phyloP scores from a whole-genome alignment of 345 rosid genomes.

The Eutrema yunnanense region DNA sequence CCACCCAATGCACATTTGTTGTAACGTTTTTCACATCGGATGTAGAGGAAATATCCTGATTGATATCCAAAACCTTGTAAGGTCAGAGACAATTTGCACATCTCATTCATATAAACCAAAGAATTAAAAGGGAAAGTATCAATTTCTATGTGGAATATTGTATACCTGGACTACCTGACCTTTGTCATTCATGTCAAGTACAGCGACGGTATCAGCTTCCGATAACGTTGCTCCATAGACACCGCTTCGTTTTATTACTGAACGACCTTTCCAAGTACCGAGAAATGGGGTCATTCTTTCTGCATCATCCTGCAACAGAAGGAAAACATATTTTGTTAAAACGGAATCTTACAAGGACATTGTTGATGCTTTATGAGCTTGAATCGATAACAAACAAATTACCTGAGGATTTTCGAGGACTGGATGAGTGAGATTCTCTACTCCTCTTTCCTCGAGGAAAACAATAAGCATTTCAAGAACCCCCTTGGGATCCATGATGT shows the following conservation, averaged over 20 bases:
- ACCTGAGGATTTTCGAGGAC: slow-evolving; percentile 38
- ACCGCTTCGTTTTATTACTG: slow-evolving; percentile 77
- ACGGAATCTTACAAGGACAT: not conserved
- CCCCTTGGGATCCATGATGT: slow-evolving; percentile 83
- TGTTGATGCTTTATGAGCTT: not conserved
- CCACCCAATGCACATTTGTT: slow-evolving; percentile 61
- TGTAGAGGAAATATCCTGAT: slow-evolving; percentile 54
- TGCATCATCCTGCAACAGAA: slow-evolving; percentile 38
- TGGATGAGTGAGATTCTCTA: slow-evolving; percentile 38
- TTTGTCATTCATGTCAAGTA: slow-evolving; percentile 56
- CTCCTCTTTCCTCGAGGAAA: slow-evolving; percentile 75
- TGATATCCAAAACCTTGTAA: not conserved
- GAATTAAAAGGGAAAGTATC: not conserved
- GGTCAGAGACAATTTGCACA: not conserved
- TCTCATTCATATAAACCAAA: not conserved
- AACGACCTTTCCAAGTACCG: slow-evolving; percentile 88
- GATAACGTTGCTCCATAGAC: slow-evolving; percentile 81
- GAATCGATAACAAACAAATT: not conserved
- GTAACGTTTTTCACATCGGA: slow-evolving; percentile 30
- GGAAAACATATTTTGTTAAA: not conserved
- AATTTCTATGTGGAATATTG: not conserved
- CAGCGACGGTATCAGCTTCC: slow-evolving; percentile 57
- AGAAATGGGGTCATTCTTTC: slow-evolving; percentile 61
- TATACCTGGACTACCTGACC: slow-evolving; percentile 70
- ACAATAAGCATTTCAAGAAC: slow-evolving; percentile 74